A percentile compares a stretch with the other conserved stretches of the same genome.
phyloP scores from a whole-genome alignment of 768 basidiomycete genomes.

The Serendipita indica region DNA sequence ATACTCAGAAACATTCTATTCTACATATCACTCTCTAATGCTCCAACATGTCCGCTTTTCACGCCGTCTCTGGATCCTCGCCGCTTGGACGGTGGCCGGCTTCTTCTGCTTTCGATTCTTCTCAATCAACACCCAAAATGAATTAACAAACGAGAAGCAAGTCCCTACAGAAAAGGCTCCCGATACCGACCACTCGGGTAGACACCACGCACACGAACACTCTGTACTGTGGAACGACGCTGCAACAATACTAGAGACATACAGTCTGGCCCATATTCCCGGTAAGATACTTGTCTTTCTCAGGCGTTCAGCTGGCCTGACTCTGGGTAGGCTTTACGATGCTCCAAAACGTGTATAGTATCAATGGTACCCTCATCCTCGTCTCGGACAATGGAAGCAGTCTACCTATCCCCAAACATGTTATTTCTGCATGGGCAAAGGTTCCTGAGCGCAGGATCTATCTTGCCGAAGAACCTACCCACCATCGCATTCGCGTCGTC shows the following conservation, averaged over 20 bases:
- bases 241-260: not conserved
- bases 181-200: not conserved
- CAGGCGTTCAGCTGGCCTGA: not conserved
- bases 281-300: not conserved
- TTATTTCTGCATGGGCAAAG: not conserved
- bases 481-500: not conserved
- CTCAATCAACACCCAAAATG: too few species aligned
- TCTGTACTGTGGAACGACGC: not conserved
- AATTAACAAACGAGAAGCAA: too few species aligned
- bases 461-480: not conserved
- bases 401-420: not conserved
- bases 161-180: too few species aligned
- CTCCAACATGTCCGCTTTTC: too few species aligned
- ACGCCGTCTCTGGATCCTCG: too few species aligned
- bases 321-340: not conserved
- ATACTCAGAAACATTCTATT: too few species aligned
- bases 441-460: not conserved
- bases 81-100: too few species aligned
- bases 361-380: not conserved
- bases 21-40: too few species aligned
- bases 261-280: not conserved
- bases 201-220: not conserved
- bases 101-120: too few species aligned
- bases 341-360: not conserved
- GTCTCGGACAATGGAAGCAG: not conserved